These are phyloP conservation scores for Vicia sativa DNA, from an alignment of 306 rosid species.

Conservation along the genomic window DNA sequence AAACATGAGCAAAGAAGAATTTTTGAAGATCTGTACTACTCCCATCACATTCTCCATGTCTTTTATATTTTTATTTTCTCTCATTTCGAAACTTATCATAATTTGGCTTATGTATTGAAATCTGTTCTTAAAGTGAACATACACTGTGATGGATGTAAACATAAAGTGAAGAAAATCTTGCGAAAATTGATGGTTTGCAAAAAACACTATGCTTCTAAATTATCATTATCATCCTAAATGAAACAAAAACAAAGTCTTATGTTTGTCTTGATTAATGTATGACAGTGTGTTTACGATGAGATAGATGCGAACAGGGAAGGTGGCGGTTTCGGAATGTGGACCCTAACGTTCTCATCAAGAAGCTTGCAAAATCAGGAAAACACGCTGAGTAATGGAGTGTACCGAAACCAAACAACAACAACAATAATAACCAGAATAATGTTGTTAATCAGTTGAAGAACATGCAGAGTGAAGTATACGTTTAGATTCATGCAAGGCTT, in stretches of 20 bases:
- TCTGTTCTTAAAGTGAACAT: too few species aligned
- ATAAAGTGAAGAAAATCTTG: too few species aligned
- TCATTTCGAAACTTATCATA: too few species aligned
- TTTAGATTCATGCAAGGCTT: too few species aligned
- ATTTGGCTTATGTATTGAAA: too few species aligned
- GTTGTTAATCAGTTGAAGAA: slow-evolving; percentile 63
- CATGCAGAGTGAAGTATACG: slow-evolving; percentile 74
- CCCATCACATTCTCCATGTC: too few species aligned
- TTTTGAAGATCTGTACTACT: too few species aligned
- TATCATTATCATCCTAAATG: neutral
- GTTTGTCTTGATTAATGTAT: neutral
- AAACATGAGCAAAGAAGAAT: too few species aligned
- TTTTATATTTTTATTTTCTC: too few species aligned
- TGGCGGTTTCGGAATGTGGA: slow-evolving; percentile 89
- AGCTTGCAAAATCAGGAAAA: slow-evolving; percentile 85
- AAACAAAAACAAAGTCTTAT: neutral
- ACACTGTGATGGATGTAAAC: too few species aligned
- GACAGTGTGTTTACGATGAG: slow-evolving; percentile 85
- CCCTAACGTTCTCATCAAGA: slow-evolving; percentile 79
- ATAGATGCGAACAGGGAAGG: slow-evolving; percentile 97
- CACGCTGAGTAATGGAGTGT: slow-evolving; percentile 87
- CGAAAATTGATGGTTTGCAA: slow-evolving; percentile 79
- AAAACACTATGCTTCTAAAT: neutral
- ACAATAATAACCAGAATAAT: slow-evolving; percentile 55
- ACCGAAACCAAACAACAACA: slow-evolving; percentile 52